Conservation (phyloP, 1,284 basidiomycete genomes). For the Austroboletus novae-zelandiae region DNA sequence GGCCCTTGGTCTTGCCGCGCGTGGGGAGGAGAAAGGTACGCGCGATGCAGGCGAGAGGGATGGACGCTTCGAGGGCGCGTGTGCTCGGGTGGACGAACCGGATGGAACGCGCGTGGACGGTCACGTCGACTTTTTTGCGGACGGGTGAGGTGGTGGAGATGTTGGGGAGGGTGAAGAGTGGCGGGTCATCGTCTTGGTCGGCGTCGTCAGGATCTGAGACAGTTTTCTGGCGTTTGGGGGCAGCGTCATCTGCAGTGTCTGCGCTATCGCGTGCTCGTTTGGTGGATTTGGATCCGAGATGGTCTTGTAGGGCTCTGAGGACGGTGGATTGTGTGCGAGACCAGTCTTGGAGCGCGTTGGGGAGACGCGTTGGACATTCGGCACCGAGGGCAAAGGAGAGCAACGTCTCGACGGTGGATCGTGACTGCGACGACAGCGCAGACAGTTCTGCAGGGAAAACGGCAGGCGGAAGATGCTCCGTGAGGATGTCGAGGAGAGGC, state of each 20-base stretch:
- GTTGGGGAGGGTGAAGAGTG: conserved; percentile 54
- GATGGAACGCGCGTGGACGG: conserved; percentile 47
- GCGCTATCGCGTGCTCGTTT: conserved; percentile 23
- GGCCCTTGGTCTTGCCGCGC: conserved; percentile 59
- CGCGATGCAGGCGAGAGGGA: conserved; percentile 45
- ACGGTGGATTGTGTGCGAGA: conserved; percentile 21
- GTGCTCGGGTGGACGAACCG: conserved; percentile 49
- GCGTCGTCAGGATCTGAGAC: conserved; percentile 1
- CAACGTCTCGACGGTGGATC: conserved; percentile 19
- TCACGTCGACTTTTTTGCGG: conserved; percentile 67
- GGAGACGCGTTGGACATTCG: conserved; percentile 23
- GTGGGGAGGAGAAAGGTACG: conserved; percentile 67
- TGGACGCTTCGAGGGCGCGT: conserved; percentile 42
- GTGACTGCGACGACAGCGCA: neutral
- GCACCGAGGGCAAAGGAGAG: conserved; percentile 32
- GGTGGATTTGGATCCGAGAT: conserved; percentile 3
- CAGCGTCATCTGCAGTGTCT: conserved; percentile 9
- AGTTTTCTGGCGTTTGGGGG: conserved; percentile 24
- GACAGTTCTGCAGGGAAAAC: conserved; percentile 9
- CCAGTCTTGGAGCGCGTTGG: conserved; percentile 20
- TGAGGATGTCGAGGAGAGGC: conserved; percentile 26
- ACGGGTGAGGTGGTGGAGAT: conserved; percentile 65
- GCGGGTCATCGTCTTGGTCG: conserved; percentile 36
- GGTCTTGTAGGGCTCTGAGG: conserved; percentile 20
- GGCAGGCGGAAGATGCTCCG: conserved; percentile 17